Percentiles rank a stretch among this genome's conserved stretches.
These are phyloP conservation scores for Graphilbum ipis-grandicollis DNA, from an alignment of 2,329 filamentous ascomycete species.

Conservation along the genomic window DNA sequence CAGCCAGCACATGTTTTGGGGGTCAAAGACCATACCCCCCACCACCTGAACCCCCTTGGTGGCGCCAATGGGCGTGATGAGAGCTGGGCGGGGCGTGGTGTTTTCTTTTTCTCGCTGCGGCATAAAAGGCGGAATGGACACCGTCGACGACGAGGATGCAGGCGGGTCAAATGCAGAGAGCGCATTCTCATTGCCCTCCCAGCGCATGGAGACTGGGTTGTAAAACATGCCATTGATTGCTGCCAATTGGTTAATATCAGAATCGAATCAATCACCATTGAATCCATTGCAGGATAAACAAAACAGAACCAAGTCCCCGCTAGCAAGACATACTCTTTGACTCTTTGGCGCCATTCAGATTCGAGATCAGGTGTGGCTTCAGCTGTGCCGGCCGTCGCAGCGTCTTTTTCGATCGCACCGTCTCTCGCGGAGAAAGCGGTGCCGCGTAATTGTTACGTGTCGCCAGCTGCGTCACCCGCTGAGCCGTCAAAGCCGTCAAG, in stretches of 20 bases:
- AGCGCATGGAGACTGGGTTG: slow-evolving; percentile 69
- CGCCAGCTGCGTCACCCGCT: slow-evolving; percentile 36
- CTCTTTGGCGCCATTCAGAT: slow-evolving; percentile 56
- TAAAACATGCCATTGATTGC: slow-evolving; percentile 92
- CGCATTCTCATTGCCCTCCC: slow-evolving; percentile 93
- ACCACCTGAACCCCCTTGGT: slow-evolving; percentile 83
- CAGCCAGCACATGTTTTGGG: slow-evolving; percentile 93
- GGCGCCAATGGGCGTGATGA: slow-evolving; percentile 80
- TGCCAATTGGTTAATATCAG: slow-evolving; percentile 16
- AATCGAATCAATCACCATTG: no score
- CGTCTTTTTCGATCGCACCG: slow-evolving; percentile 35
- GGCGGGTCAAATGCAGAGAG: slow-evolving; percentile 60
- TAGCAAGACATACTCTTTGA: slow-evolving; percentile 49
- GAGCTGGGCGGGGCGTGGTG: slow-evolving; percentile 48
- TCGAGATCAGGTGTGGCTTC: slow-evolving; percentile 81
- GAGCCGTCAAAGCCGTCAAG: slow-evolving; percentile 35
- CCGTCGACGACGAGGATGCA: slow-evolving; percentile 33
- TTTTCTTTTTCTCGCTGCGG: slow-evolving; percentile 37
- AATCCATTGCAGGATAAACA: no score
- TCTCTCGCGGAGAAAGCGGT: slow-evolving; percentile 16
- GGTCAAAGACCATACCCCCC: slow-evolving; percentile 97
- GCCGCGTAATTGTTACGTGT: slow-evolving; percentile 26
- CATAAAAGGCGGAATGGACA: slow-evolving; percentile 25
- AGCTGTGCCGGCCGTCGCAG: slow-evolving; percentile 36
- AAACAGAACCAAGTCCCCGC: not conserved